phyloP scores from a whole-genome alignment of 179 eudicot genomes.

The Drosera spatulata region DNA sequence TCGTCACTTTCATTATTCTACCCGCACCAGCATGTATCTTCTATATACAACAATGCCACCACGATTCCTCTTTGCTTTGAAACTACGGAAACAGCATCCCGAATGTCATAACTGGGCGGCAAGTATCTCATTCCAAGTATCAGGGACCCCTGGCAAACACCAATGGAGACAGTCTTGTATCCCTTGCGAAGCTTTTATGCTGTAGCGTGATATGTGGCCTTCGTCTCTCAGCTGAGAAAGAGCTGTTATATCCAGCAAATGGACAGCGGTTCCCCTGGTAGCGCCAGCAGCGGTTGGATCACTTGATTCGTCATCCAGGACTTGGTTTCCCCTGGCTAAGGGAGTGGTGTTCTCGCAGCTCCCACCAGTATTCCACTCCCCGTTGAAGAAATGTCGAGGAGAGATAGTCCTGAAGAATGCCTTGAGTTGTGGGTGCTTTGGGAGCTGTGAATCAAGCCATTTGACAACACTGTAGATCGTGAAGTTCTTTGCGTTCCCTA shows the following conservation, averaged over 20 bases:
- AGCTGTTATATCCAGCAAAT: conserved; percentile 64
- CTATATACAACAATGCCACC: background rate
- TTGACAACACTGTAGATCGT: conserved; percentile 41
- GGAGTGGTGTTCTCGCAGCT: conserved; percentile 73
- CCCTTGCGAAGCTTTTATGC: conserved; percentile 43
- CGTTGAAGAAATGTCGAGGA: conserved; percentile 72
- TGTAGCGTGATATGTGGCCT: conserved; percentile 67
- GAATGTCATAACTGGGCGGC: conserved; percentile 41
- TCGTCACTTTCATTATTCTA: background rate
- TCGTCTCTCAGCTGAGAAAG: conserved; percentile 70
- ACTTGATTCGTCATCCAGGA: conserved; percentile 44
- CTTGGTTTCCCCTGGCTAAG: conserved; percentile 46
- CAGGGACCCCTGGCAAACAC: conserved; percentile 90
- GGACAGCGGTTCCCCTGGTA: conserved; percentile 59
- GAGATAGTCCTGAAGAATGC: conserved; percentile 65
- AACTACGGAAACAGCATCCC: background rate
- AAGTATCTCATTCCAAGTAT: conserved; percentile 79
- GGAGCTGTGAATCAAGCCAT: conserved; percentile 62
- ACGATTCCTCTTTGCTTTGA: background rate
- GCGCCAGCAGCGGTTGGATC: conserved; percentile 56
- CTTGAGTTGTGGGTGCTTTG: conserved; percentile 41
- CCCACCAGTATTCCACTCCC: conserved; percentile 93
- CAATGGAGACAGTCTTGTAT: conserved; percentile 83
- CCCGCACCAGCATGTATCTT: background rate
- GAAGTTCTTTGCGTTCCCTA: conserved; percentile 62